These are phyloP conservation scores for Pulveroboletus sp. DNA, from an alignment of 768 basidiomycete species.

Conservation along the genomic window DNA sequence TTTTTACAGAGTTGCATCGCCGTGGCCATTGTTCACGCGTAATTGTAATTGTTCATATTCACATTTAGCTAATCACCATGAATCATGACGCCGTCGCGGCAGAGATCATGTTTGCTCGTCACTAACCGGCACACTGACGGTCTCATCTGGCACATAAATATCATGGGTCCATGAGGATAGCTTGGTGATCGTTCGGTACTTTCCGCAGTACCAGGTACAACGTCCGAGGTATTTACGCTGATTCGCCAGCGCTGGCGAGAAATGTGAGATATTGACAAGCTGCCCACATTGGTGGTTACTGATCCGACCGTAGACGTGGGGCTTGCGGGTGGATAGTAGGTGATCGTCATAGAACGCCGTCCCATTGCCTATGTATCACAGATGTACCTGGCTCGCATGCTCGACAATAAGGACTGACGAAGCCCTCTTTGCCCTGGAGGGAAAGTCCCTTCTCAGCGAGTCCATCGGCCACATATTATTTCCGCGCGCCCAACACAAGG, in stretches of 20 bases:
- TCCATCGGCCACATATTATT: constrained; percentile 68
- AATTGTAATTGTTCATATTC: constrained; percentile 36
- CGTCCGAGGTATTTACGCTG: constrained; percentile 55
- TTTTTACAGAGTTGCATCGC: not conserved
- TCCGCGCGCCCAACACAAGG: constrained; percentile 71
- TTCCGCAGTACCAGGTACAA: constrained; percentile 14
- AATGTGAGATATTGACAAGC: constrained; percentile 37
- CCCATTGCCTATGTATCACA: constrained; percentile 13
- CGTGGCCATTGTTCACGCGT: not conserved
- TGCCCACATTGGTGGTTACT: constrained; percentile 62
- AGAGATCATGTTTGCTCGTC: constrained; percentile 52
- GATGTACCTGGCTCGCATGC: constrained; percentile 52
- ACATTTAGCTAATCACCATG: constrained; percentile 57
- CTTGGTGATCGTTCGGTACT: too few relatives aligned
- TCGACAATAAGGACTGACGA: constrained; percentile 67
- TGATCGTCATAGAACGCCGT: constrained; percentile 4
- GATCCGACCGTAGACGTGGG: constrained; percentile 67
- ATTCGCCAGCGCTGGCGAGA: constrained; percentile 74
- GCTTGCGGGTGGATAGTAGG: constrained; percentile 69
- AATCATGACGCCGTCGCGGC: constrained; percentile 84
- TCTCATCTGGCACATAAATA: too few relatives aligned
- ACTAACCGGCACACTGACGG: too few relatives aligned
- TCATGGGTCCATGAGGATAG: too few relatives aligned
- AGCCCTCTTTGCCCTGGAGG: constrained; percentile 73
- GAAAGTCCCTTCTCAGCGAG: constrained; percentile 63